Conservation (phyloP, 108 stramenopile species). For the Discostella stelligeroides region DNA sequence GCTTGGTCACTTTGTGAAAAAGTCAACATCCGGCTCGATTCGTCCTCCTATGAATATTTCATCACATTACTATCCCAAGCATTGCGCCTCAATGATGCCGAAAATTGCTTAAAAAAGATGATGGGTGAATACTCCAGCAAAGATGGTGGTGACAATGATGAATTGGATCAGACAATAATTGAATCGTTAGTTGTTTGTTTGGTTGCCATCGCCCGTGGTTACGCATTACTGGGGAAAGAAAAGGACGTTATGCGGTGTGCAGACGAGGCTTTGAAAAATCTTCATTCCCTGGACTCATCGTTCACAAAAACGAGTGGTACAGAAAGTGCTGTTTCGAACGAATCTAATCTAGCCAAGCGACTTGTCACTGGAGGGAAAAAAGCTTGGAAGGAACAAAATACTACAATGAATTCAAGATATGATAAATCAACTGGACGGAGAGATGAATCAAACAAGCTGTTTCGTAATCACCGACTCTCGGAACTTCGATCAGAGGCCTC, state of each 20-base stretch:
- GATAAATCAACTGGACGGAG: constrained; percentile 48
- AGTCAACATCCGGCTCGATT: constrained; percentile 45
- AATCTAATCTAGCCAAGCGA: background rate
- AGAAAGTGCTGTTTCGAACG: background rate
- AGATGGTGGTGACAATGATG: constrained; percentile 4
- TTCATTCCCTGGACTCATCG: constrained; percentile 6
- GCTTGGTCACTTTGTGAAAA: constrained; percentile 58
- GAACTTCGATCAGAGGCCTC: constrained; percentile 69
- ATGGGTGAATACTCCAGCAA: constrained; percentile 26
- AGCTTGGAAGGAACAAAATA: constrained; percentile 46
- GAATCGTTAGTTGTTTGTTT: constrained; percentile 68
- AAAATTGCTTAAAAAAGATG: constrained; percentile 56
- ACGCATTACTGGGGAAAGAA: constrained; percentile 59
- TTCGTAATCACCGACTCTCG: constrained; percentile 71
- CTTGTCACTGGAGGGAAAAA: constrained; percentile 47
- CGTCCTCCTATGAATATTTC: constrained; percentile 86
- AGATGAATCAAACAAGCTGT: constrained; percentile 70
- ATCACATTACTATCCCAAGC: constrained; percentile 75
- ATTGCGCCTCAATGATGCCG: constrained; percentile 59
- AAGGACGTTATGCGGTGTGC: constrained; percentile 35
- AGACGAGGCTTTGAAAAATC: constrained; percentile 27
- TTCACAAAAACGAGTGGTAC: constrained; percentile 7
- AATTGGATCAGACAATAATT: constrained; percentile 46
- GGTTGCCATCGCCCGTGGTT: constrained; percentile 61
- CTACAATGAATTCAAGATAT: constrained; percentile 4